Evolutionary conservation across 1,139 yeast genomes (phyloP).

Genomic region (Chernovozyma aurita): DNA sequence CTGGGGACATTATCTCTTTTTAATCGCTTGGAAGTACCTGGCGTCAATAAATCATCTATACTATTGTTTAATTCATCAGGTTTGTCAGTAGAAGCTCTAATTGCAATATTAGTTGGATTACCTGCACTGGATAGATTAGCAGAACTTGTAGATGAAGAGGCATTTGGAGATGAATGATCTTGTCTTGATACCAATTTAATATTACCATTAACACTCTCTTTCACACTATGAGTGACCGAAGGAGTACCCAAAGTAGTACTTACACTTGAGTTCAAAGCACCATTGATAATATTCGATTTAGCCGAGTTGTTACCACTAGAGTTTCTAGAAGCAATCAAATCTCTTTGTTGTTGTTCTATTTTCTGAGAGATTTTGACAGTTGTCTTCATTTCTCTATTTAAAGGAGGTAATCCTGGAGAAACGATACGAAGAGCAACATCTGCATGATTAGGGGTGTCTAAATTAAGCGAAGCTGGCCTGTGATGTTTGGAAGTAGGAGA

Average conservation of each 20-base stretch:
- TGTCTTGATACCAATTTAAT: background rate
- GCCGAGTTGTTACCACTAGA: background rate
- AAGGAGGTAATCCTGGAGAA: constrained; percentile 46
- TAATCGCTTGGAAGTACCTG: constrained; percentile 27
- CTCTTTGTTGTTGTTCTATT: constrained; percentile 46
- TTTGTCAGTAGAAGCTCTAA: background rate
- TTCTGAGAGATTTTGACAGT: constrained; percentile 43
- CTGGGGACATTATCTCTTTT: constrained; percentile 44
- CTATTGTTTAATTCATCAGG: constrained; percentile 9
- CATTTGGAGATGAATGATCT: background rate
- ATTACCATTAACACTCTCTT: background rate
- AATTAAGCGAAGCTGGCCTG: constrained; percentile 18
- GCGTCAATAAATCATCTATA: constrained; percentile 18
- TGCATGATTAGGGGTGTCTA: constrained; percentile 11
- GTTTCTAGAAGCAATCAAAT: constrained; percentile 40
- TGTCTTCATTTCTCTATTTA: constrained; percentile 43
- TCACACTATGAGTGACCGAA: background rate
- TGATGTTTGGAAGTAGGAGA: constrained; percentile 13
- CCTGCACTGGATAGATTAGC: constrained; percentile 2
- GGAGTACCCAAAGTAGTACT: background rate
- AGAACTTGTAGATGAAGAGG: constrained; percentile 5
- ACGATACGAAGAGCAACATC: constrained; percentile 37
- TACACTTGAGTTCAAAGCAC: background rate
- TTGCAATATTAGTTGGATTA: constrained; percentile 1
- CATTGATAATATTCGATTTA: background rate